These are phyloP conservation scores for Citrus medica DNA, from an alignment of 345 rosid species.

Conservation along the genomic window DNA sequence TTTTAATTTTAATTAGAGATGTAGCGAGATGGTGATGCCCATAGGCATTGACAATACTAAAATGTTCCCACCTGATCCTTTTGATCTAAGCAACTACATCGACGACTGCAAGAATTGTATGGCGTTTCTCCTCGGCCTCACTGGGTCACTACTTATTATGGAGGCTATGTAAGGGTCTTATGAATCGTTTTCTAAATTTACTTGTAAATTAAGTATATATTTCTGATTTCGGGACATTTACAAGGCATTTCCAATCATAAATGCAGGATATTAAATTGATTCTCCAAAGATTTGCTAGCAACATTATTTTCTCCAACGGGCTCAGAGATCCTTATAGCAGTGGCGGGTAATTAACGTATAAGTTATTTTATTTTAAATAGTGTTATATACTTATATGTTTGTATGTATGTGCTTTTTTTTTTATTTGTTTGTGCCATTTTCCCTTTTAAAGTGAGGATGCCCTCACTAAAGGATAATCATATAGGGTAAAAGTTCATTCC, in stretches of 20 bases:
- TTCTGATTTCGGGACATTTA: neutral
- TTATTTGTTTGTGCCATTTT: too few species aligned
- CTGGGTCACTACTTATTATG: constrained; percentile 50
- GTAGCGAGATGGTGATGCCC: constrained; percentile 55
- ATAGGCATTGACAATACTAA: constrained; percentile 23
- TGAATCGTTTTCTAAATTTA: neutral
- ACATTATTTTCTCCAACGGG: constrained; percentile 46
- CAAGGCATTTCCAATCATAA: neutral
- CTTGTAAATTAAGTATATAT: neutral
- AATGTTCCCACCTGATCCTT: constrained; percentile 34
- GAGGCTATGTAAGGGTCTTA: constrained; percentile 36
- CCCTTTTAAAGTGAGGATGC: too few species aligned
- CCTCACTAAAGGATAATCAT: too few species aligned
- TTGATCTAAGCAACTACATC: constrained; percentile 4
- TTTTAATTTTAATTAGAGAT: constrained; percentile 17
- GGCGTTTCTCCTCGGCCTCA: constrained; percentile 44
- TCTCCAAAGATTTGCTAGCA: constrained; percentile 38
- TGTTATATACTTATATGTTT: too few species aligned
- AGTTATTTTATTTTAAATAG: neutral
- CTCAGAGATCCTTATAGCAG: constrained; percentile 38
- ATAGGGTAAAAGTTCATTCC: too few species aligned
- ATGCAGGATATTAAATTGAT: constrained; percentile 33
- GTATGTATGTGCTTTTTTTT: neutral
- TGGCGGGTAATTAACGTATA: constrained; percentile 30
- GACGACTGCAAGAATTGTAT: constrained; percentile 5